Evolutionary conservation across 805 yeast species (phyloP).

Genomic region (Cyberlindnera maclurae): DNA sequence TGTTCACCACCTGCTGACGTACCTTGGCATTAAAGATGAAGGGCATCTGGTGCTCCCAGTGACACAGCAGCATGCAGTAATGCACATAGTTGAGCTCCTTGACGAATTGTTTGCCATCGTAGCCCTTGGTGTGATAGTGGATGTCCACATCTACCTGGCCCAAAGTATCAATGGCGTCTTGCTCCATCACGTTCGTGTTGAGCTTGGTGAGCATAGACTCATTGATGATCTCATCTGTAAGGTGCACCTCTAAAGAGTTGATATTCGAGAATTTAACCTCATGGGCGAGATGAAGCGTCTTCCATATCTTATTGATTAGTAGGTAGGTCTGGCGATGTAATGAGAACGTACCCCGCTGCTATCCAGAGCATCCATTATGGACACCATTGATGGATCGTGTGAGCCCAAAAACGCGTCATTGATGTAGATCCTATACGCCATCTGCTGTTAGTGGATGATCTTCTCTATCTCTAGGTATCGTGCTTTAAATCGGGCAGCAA

Average conservation of each 20-base stretch:
- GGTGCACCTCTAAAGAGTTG: slow-evolving; percentile 8
- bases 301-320: slow-evolving; percentile 2
- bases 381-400: slow-evolving; percentile 6
- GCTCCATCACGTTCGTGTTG: slow-evolving; percentile 5
- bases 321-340: not conserved
- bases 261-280: slow-evolving; percentile 6
- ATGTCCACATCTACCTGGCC: slow-evolving; percentile 4
- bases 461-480: not conserved
- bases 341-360: not conserved
- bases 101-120: not conserved
- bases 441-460: slow-evolving; percentile 4
- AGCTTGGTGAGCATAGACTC: slow-evolving; percentile 6
- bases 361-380: slow-evolving; percentile 4
- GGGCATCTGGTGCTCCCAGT: slow-evolving; percentile 29
- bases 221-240: slow-evolving; percentile 5
- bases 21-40: slow-evolving; percentile 24
- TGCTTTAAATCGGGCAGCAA: slow-evolving; percentile 8
- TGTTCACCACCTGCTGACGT: slow-evolving; percentile 17
- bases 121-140: slow-evolving; percentile 6
- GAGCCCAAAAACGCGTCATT: slow-evolving; percentile 9
- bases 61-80: slow-evolving; percentile 6
- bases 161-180: slow-evolving; percentile 2
- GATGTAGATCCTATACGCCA: slow-evolving; percentile 8
- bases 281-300: slow-evolving; percentile 2
- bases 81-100: slow-evolving; percentile 8